Base-by-base conservation (phyloP, 306 rosid species). In the Hippophae rhamnoides region DNA sequence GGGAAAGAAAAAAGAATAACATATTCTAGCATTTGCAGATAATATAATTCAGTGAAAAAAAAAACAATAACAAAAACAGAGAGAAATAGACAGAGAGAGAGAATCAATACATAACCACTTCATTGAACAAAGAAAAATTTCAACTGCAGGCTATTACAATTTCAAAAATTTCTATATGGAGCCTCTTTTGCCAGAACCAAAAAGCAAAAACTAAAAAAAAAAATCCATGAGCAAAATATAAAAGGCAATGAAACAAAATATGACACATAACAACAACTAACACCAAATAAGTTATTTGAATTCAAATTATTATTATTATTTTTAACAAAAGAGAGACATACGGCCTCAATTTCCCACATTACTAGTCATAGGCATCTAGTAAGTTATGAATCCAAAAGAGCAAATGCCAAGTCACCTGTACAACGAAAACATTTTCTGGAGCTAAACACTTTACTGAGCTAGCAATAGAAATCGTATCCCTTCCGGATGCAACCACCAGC, bases 401-500 rank as follows among this genome's bases (percentile, higher is more conserved):
- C 58, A 44, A 18, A 65, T 43, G 71, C 56, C 68, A 66, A 62
- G 56, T 44, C 63, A 92, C 98, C 98, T 87, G 99, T 63, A 88
- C 92, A 75, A 88, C 81, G 80, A 92, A 88, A 49, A 85, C 94
- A 73, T 83, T 81, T 52, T 85, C 99, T 46, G 93, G 87, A 70
- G 96, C 96, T 67, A 83, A 84, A 61, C 87, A 68, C 81, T 82
- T 88, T 66, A 92, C 78, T 55, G 95, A 76, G 78, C 84, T 82
- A n/a, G 95, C 80, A 74, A 87, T 82, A 12, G 83, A 64, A 65
- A 85, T 80, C 18, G 96, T 92, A 74, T 88, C 95, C 72, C 89
- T 66, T 47, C 96, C 90, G 63, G 95, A 88, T 65, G 96, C 99
- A 74, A 88, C 82, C 62, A 86, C 88, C 79, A 92, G 77, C 74